Conservation (phyloP, 371 early-diverging fungal genomes). For the Actinomucor elegans region DNA sequence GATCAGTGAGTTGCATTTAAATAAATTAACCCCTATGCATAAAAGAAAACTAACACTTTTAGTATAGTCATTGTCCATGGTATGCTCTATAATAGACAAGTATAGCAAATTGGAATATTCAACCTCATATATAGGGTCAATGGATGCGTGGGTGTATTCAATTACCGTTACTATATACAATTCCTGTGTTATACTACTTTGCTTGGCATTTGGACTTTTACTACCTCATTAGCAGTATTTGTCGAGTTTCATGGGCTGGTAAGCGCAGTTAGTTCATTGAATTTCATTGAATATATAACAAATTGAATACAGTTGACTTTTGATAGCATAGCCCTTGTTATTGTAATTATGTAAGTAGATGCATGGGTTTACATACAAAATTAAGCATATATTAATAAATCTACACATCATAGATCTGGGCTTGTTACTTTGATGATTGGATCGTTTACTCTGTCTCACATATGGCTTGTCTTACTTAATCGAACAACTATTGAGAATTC, state of each 20-base stretch:
- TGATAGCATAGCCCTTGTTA: constrained; percentile 24
- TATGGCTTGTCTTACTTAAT: constrained; percentile 43
- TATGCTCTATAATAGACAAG: constrained; percentile 9
- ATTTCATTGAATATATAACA: not conserved
- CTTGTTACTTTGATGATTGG: constrained; percentile 34
- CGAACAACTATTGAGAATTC: constrained; percentile 55
- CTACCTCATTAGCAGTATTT: constrained; percentile 34
- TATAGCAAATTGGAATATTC: not conserved
- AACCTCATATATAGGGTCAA: constrained; percentile 38
- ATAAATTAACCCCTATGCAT: not conserved
- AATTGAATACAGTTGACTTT: constrained; percentile 13
- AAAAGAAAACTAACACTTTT: not conserved
- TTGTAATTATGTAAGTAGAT: constrained; percentile 36
- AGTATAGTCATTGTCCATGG: constrained; percentile 60
- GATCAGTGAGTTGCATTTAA: constrained; percentile 53
- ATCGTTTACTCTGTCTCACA: constrained; percentile 43
- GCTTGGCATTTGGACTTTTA: constrained; percentile 29
- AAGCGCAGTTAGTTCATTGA: constrained; percentile 1
- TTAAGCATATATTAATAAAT: not conserved
- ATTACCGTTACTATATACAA: constrained; percentile 55
- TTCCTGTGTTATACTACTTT: constrained; percentile 48
- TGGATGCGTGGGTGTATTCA: constrained; percentile 55
- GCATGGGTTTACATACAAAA: no score
- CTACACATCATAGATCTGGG: constrained; percentile 12
- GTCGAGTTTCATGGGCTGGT: constrained; percentile 22